phyloP scores from a whole-genome alignment of 257 asterid species.

The Capsicum chinense region DNA sequence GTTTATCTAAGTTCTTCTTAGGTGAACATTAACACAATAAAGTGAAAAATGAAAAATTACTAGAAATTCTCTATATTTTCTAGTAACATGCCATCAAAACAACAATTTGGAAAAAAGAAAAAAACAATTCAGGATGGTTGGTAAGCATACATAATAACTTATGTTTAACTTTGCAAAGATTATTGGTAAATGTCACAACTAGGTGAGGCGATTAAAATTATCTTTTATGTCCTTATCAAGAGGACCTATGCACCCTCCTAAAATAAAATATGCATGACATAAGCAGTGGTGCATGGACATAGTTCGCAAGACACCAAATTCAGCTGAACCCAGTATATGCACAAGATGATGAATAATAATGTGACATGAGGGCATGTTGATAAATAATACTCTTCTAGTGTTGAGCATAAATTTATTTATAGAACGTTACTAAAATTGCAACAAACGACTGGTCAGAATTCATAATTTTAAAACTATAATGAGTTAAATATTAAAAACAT shows the following conservation, averaged over 20 bases:
- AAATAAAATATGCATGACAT: neutral
- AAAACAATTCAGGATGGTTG: neutral
- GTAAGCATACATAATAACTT: neutral
- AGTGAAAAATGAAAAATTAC: neutral
- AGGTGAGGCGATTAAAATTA: neutral
- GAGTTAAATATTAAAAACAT: no score
- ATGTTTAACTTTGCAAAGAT: neutral
- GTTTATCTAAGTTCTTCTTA: neutral
- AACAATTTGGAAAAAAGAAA: neutral
- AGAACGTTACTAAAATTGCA: no score
- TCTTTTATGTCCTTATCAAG: neutral
- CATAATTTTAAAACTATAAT: no score
- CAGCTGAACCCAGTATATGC: no score
- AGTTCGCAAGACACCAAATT: no score
- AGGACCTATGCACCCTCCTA: neutral
- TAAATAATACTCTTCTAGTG: no score
- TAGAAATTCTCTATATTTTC: neutral
- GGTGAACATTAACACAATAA: neutral
- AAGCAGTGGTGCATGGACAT: no score
- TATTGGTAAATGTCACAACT: neutral
- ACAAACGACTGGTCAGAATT: no score
- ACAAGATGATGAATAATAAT: no score
- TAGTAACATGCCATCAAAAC: no score
- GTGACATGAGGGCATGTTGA: no score
- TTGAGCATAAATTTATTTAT: no score